Percentiles rank a stretch among this genome's conserved stretches.
Conservation (phyloP, 2,329 filamentous ascomycete genomes). For the Amauroascus verrucosus region DNA sequence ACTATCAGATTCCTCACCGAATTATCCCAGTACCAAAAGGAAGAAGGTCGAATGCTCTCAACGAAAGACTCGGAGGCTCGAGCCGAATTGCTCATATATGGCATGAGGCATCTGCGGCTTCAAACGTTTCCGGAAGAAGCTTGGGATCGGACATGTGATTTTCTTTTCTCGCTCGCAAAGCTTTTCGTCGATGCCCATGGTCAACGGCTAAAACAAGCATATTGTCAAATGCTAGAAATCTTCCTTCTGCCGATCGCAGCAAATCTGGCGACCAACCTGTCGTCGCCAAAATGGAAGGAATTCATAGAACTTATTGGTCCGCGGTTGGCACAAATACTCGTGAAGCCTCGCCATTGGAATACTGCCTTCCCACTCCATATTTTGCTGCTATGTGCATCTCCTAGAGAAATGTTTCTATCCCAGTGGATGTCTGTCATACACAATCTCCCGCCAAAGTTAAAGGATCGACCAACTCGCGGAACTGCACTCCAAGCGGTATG, state of each 20-base stretch:
- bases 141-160: conserved; percentile 83
- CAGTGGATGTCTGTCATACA: conserved; percentile 81
- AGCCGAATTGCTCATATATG: conserved; percentile 75
- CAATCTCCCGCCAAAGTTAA: conserved; percentile 67
- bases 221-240: conserved; percentile 83
- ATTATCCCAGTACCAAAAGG: conserved; percentile 65
- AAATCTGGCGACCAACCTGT: conserved; percentile 65
- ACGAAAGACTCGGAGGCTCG: conserved; percentile 61
- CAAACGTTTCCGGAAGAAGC: conserved; percentile 60
- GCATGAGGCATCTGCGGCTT: conserved; percentile 81
- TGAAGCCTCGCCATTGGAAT: conserved; percentile 86
- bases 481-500: conserved; percentile 82
- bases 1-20: conserved; percentile 72
- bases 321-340: conserved; percentile 70
- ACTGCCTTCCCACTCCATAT: conserved; percentile 81
- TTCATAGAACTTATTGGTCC: conserved; percentile 70
- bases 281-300: conserved; percentile 73
- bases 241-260: conserved; percentile 79
- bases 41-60: conserved; percentile 44
- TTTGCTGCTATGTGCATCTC: conserved; percentile 77
- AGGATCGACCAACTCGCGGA: conserved; percentile 68
- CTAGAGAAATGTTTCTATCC: conserved; percentile 67
- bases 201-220: conserved; percentile 81
- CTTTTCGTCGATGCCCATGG: conserved; percentile 80
- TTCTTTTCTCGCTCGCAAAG: conserved; percentile 68